These are phyloP conservation scores for Claviceps sp. DNA, from an alignment of 2,329 filamentous ascomycete species.

Conservation along the genomic window DNA sequence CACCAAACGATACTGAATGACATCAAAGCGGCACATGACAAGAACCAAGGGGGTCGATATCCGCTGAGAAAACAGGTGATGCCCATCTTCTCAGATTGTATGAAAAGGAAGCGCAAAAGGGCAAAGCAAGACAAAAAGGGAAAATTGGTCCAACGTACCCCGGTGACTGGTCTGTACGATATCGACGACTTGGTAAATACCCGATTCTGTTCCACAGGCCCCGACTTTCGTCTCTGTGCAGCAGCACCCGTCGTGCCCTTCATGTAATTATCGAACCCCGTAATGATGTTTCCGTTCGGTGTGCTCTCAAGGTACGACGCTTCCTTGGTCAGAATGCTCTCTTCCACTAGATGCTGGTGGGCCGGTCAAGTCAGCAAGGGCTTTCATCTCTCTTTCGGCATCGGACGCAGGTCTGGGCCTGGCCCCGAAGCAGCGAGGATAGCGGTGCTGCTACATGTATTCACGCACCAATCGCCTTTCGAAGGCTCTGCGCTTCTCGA, in stretches of 20 bases:
- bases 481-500: conserved; percentile 28
- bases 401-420: not conserved
- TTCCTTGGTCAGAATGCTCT: conserved; percentile 73
- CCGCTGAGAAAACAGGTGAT: too few relatives aligned
- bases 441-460: too few relatives aligned
- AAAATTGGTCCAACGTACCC: conserved; percentile 13
- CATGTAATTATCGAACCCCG: conserved; percentile 96
- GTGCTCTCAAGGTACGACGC: conserved; percentile 83
- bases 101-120: not conserved
- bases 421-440: too few relatives aligned
- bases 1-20: not conserved
- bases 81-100: too few relatives aligned
- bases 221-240: conserved; percentile 49
- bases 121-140: not conserved
- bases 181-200: conserved; percentile 59
- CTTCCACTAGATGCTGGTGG: conserved; percentile 42
- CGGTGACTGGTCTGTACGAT: conserved; percentile 38
- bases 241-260: conserved; percentile 62
- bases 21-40: too few relatives aligned
- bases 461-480: conserved; percentile 24
- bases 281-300: conserved; percentile 84
- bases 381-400: not conserved
- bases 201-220: conserved; percentile 54
- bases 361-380: too few relatives aligned
- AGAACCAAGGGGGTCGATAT: too few relatives aligned